Conservation (phyloP, 2,329 filamentous ascomycete species). For the Pseudogymnoascus sp. region DNA sequence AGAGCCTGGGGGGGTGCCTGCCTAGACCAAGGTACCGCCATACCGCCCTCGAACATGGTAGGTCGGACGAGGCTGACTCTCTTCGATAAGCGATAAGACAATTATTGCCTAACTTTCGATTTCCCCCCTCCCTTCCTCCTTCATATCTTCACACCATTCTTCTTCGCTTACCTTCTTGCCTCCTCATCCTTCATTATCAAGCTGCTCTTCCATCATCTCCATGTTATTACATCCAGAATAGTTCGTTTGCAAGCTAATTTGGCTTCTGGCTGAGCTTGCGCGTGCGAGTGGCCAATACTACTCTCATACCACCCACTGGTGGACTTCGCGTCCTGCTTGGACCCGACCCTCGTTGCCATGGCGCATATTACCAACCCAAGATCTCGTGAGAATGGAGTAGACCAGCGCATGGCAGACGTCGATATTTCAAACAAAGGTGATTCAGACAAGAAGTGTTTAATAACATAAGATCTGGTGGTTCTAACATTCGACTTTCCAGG, state of each 20-base stretch:
- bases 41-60: not conserved
- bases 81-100: constrained; percentile 9
- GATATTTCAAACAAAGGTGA: constrained; percentile 1
- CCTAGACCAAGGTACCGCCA: not conserved
- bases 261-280: not conserved
- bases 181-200: not conserved
- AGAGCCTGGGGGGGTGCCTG: not conserved
- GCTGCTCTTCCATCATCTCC: not conserved
- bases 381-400: not conserved
- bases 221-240: not conserved
- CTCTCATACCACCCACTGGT: not conserved
- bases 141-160: not conserved
- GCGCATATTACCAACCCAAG: not conserved
- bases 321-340: not conserved
- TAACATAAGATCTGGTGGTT: constrained; percentile 13
- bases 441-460: not conserved
- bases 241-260: not conserved
- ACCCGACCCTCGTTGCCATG: not conserved
- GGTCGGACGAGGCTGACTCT: constrained; percentile 3
- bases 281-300: not conserved
- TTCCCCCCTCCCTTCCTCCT: not conserved
- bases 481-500: constrained; percentile 16
- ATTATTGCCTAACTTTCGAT: constrained; percentile 5
- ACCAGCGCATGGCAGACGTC: not conserved
- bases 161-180: not conserved